Evolutionary conservation across 768 basidiomycete genomes (phyloP).

Genomic region (Podaxis carcinomalis): DNA sequence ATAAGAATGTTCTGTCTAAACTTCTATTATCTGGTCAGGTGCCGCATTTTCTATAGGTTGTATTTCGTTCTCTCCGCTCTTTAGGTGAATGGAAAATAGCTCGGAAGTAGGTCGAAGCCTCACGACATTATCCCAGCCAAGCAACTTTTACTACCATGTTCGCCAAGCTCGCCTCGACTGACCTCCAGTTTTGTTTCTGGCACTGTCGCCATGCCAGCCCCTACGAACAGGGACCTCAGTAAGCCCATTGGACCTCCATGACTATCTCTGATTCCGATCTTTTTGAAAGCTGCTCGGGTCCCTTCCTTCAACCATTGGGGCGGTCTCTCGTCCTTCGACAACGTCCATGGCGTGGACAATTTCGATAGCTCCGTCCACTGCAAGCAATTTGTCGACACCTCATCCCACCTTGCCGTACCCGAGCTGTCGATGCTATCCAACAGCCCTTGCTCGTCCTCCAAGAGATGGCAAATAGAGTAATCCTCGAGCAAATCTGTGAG

Average conservation of each 20-base stretch:
- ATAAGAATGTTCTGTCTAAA: too few relatives aligned
- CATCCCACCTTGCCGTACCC: conserved; percentile 26
- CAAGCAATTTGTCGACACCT: conserved; percentile 24
- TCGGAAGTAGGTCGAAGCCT: background rate
- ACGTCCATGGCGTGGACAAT: conserved; percentile 30
- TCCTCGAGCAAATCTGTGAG: conserved; percentile 27
- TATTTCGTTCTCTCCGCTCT: background rate
- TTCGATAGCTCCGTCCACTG: conserved; percentile 27
- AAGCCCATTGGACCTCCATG: conserved; percentile 23
- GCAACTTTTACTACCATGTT: conserved; percentile 2
- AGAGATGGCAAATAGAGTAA: conserved; percentile 31
- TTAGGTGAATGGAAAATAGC: background rate
- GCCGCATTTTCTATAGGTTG: background rate
- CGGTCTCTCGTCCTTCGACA: conserved; percentile 24
- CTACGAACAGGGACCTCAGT: conserved; percentile 17
- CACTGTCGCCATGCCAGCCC: background rate
- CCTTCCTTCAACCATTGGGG: conserved; percentile 31
- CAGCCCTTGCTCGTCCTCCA: conserved; percentile 39
- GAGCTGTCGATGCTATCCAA: conserved; percentile 26
- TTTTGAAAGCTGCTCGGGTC: background rate
- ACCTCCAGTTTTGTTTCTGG: background rate
- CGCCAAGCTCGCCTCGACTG: conserved; percentile 3
- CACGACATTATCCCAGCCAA: background rate
- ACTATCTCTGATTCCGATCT: conserved; percentile 9
- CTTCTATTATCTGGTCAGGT: conserved; percentile 1